Percentiles rank a stretch among this genome's conserved stretches.
Conservation (phyloP, 768 basidiomycete species). For the Leucocoprinus birnbaumii region DNA sequence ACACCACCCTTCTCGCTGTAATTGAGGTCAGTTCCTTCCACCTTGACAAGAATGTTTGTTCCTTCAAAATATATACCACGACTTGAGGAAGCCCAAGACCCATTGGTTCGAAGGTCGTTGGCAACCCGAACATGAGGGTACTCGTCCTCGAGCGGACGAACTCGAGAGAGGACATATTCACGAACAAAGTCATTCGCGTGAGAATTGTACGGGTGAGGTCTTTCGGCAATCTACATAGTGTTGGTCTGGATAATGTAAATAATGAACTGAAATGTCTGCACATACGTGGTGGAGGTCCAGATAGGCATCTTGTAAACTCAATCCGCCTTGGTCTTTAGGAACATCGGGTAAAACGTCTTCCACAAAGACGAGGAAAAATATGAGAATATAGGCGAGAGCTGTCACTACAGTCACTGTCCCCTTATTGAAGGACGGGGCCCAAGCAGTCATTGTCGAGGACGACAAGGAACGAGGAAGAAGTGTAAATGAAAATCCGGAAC, state of each 20-base stretch:
- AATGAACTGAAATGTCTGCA: not conserved
- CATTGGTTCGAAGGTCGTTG: slow-evolving; percentile 40
- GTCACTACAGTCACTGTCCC: slow-evolving; percentile 6
- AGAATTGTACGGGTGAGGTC: slow-evolving; percentile 77
- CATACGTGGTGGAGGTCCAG: slow-evolving; percentile 14
- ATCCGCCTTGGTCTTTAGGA: slow-evolving; percentile 12
- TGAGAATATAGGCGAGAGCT: slow-evolving; percentile 6
- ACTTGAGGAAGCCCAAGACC: slow-evolving; percentile 36
- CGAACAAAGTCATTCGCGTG: slow-evolving; percentile 72
- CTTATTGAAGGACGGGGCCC: slow-evolving; percentile 6
- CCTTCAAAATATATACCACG: slow-evolving; percentile 57
- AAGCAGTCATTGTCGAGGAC: slow-evolving; percentile 1
- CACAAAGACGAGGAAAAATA: slow-evolving; percentile 13
- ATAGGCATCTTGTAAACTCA: slow-evolving; percentile 13
- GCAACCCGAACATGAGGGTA: slow-evolving; percentile 40
- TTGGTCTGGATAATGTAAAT: not conserved
- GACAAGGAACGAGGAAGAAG: not conserved
- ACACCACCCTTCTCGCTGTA: slow-evolving; percentile 39
- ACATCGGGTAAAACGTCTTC: slow-evolving; percentile 12
- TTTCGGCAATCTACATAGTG: slow-evolving; percentile 48
- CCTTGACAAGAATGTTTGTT: slow-evolving; percentile 63
- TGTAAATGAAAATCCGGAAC: not conserved
- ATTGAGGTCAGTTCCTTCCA: slow-evolving; percentile 20
- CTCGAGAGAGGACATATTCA: slow-evolving; percentile 51
- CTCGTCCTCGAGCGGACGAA: slow-evolving; percentile 41